phyloP scores from a whole-genome alignment of 768 basidiomycete species.

The Chiua virens region DNA sequence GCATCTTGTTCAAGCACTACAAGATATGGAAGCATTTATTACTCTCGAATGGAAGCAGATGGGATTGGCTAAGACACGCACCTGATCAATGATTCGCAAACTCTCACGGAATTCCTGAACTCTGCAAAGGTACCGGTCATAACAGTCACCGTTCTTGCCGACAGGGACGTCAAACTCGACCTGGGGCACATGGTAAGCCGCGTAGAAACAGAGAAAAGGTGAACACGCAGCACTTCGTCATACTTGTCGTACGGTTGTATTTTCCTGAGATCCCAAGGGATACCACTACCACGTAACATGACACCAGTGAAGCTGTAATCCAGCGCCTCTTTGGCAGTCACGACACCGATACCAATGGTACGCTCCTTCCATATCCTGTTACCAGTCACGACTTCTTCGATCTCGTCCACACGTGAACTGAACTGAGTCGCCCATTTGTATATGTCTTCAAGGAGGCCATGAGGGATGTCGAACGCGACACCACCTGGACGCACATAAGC shows the following conservation, averaged over 20 bases:
- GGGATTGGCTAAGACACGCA: too few relatives aligned
- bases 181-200: constrained; percentile 33
- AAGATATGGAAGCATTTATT: too few relatives aligned
- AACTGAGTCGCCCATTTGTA: constrained; percentile 99
- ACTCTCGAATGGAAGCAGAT: too few relatives aligned
- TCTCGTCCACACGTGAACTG: constrained; percentile 85
- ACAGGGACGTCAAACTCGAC: constrained; percentile 98
- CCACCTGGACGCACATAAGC: constrained; percentile 99
- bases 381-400: constrained; percentile 96
- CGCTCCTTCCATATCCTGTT: constrained; percentile 99
- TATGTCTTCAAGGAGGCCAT: constrained; percentile 98
- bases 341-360: constrained; percentile 85
- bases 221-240: constrained; percentile 57
- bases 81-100: too few relatives aligned
- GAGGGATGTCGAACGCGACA: constrained; percentile 96
- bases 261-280: constrained; percentile 94
- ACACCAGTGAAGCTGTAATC: constrained; percentile 95
- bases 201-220: neutral
- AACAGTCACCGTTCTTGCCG: constrained; percentile 95
- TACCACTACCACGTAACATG: constrained; percentile 92
- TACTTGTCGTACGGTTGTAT: constrained; percentile 95
- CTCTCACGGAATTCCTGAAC: too few relatives aligned
- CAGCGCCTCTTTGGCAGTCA: constrained; percentile 89
- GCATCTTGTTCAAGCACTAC: too few relatives aligned
- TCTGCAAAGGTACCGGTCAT: too few relatives aligned